phyloP scores from a whole-genome alignment of 306 rosid species.

The Astragalus membranaceus region DNA sequence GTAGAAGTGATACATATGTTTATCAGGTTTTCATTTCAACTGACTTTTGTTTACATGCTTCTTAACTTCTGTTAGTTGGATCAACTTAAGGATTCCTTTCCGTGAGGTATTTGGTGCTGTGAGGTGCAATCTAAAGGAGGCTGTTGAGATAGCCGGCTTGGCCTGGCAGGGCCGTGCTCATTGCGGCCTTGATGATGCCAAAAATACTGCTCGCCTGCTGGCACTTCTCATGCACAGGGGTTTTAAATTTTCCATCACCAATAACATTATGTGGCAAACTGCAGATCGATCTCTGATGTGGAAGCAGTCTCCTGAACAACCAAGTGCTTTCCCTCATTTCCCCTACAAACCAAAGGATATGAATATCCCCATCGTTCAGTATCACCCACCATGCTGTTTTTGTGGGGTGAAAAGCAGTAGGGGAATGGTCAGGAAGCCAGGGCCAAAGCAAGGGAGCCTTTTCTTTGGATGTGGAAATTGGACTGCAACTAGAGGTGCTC shows the following conservation, averaged over 20 bases:
- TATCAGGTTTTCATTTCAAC: slow-evolving; percentile 13
- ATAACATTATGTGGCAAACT: slow-evolving; percentile 57
- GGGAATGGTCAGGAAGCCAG: slow-evolving; percentile 68
- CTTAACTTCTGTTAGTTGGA: slow-evolving; percentile 57
- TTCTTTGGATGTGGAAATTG: slow-evolving; percentile 94
- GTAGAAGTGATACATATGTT: slow-evolving; percentile 1
- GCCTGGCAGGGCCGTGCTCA: slow-evolving; percentile 93
- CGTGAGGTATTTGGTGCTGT: slow-evolving; percentile 69
- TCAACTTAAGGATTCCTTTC: slow-evolving; percentile 82
- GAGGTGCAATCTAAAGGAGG: slow-evolving; percentile 87
- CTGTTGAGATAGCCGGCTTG: slow-evolving; percentile 83
- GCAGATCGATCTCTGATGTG: slow-evolving; percentile 43
- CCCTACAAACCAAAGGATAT: slow-evolving; percentile 52
- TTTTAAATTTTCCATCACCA: slow-evolving; percentile 71
- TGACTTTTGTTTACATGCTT: slow-evolving; percentile 29
- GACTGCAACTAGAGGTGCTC: slow-evolving; percentile 69
- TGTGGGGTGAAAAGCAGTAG: slow-evolving; percentile 83
- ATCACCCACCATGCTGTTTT: slow-evolving; percentile 62
- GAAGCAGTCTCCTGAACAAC: slow-evolving; percentile 57
- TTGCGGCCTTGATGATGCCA: slow-evolving; percentile 93
- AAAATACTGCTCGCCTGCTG: slow-evolving; percentile 79
- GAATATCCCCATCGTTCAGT: slow-evolving; percentile 35
- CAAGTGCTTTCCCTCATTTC: slow-evolving; percentile 29
- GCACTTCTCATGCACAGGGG: slow-evolving; percentile 72
- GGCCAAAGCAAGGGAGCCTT: slow-evolving; percentile 73